Evolutionary conservation across 306 rosid genomes (phyloP).

Genomic region (Prunus mongolica): DNA sequence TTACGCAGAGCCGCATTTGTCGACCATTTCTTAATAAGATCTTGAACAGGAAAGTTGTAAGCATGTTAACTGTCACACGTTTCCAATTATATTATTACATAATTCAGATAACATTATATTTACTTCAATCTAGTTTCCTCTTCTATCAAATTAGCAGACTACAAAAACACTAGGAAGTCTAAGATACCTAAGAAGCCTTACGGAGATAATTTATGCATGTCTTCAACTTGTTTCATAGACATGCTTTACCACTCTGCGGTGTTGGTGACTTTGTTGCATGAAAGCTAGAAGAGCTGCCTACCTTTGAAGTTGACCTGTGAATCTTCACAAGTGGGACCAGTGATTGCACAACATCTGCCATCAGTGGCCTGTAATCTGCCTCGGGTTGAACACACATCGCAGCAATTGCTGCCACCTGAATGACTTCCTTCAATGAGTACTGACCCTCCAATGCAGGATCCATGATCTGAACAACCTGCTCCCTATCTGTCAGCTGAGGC

Average conservation of each 20-base stretch:
- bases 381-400: slow-evolving; percentile 96
- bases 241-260: slow-evolving; percentile 33
- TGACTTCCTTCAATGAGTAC: slow-evolving; percentile 83
- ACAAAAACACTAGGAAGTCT: slow-evolving; percentile 1
- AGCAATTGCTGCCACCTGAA: slow-evolving; percentile 96
- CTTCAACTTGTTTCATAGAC: slow-evolving; percentile 29
- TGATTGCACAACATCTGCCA: slow-evolving; percentile 97
- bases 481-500: slow-evolving; percentile 84
- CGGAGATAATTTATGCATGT: slow-evolving; percentile 1
- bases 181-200: slow-evolving; percentile 20
- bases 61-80: background rate
- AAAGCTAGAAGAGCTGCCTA: slow-evolving; percentile 55
- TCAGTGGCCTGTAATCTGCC: slow-evolving; percentile 92
- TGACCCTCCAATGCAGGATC: slow-evolving; percentile 90
- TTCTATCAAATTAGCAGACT: background rate
- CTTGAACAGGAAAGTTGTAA: background rate
- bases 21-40: background rate
- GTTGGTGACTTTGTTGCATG: slow-evolving; percentile 51
- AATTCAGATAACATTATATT: background rate
- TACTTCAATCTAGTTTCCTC: background rate
- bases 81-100: background rate
- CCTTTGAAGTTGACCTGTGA: slow-evolving; percentile 52
- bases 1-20: too few species aligned
- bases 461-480: slow-evolving; percentile 76
- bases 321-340: slow-evolving; percentile 74